Evolutionary conservation across 768 basidiomycete species (phyloP).

Genomic region (Tricholoma hemisulphureum): DNA sequence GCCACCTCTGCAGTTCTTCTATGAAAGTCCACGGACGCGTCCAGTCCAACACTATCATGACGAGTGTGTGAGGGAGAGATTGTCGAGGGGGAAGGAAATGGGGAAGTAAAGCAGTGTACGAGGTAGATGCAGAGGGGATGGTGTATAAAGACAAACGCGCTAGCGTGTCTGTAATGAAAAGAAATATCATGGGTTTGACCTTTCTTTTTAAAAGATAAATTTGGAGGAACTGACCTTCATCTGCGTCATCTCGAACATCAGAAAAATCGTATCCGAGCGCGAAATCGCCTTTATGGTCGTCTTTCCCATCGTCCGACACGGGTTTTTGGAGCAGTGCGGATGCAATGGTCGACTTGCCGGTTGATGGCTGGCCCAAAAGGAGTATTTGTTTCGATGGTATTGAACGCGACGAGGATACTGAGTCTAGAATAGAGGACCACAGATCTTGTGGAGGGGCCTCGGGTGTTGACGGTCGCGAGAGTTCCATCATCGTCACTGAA

Average conservation of each 20-base stretch:
- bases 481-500: conserved; percentile 30
- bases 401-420: conserved; percentile 76
- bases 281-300: conserved; percentile 67
- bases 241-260: conserved; percentile 87
- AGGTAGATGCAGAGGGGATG: conserved; percentile 75
- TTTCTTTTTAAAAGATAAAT: conserved; percentile 1
- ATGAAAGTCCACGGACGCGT: conserved; percentile 91
- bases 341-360: conserved; percentile 76
- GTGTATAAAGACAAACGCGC: conserved; percentile 89
- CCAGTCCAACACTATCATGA: conserved; percentile 92
- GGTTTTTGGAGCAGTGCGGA: conserved; percentile 72
- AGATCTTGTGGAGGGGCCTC: conserved; percentile 76
- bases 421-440: conserved; percentile 92
- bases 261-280: conserved; percentile 92
- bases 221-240: conserved; percentile 67
- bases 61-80: conserved; percentile 66
- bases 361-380: conserved; percentile 73
- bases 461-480: conserved; percentile 64
- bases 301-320: conserved; percentile 51
- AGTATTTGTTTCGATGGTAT: conserved; percentile 87
- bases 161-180: conserved; percentile 62
- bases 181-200: conserved; percentile 1
- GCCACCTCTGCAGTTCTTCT: conserved; percentile 80
- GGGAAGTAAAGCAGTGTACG: conserved; percentile 71
- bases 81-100: conserved; percentile 74